Conservation (phyloP, 768 basidiomycete genomes). For the Pleurotus ostreatus region DNA sequence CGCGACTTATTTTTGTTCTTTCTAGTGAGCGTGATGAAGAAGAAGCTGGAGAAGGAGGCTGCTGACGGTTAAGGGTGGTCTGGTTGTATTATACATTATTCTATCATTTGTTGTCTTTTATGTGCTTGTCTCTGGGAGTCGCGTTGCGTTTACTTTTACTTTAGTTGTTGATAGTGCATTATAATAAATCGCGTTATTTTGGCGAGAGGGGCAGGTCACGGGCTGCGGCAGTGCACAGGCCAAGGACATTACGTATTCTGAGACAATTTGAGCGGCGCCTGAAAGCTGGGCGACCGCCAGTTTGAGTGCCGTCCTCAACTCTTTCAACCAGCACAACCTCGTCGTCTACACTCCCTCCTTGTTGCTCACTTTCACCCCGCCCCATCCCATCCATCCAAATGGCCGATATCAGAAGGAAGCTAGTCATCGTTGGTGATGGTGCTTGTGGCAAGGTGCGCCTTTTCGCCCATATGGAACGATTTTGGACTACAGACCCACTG, state of each 20-base stretch:
- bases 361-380: not conserved
- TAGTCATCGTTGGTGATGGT: slow-evolving; percentile 98
- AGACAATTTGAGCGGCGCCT: too few relatives aligned
- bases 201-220: too few relatives aligned
- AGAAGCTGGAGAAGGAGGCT: slow-evolving; percentile 69
- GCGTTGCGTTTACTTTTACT: too few relatives aligned
- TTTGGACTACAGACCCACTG: not conserved
- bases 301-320: not conserved
- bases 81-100: too few relatives aligned
- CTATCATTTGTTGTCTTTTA: too few relatives aligned
- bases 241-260: too few relatives aligned
- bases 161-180: too few relatives aligned
- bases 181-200: too few relatives aligned
- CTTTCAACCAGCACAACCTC: slow-evolving; percentile 10
- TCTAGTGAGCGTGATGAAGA: slow-evolving; percentile 82
- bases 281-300: too few relatives aligned
- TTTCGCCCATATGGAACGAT: slow-evolving; percentile 1
- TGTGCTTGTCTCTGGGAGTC: too few relatives aligned
- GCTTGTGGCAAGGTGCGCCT: slow-evolving; percentile 84
- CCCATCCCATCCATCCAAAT: slow-evolving; percentile 36
- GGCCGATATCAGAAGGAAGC: slow-evolving; percentile 98
- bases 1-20: not conserved
- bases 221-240: too few relatives aligned
- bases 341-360: not conserved
- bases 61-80: slow-evolving; percentile 33